Percentiles rank a stretch among this genome's conserved stretches.
Evolutionary conservation across 192 early-diverging fungal species (phyloP).

Genomic region (Thamnidium elegans): DNA sequence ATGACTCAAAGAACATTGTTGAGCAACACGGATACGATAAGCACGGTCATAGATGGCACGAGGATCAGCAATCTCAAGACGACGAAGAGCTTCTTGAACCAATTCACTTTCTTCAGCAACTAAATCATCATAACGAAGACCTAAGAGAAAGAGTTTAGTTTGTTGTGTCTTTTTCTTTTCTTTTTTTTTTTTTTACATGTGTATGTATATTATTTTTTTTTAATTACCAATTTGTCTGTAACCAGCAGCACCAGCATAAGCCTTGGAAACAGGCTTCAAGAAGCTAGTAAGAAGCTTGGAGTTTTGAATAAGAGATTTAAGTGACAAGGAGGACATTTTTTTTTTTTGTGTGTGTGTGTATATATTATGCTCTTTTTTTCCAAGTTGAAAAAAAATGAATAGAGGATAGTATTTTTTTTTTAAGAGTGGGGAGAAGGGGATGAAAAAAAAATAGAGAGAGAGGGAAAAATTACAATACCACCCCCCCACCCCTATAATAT

Average conservation of each 20-base stretch:
- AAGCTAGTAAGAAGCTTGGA: slow-evolving; percentile 51
- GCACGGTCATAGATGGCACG: slow-evolving; percentile 65
- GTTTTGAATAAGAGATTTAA: slow-evolving; percentile 50
- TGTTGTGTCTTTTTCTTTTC: too few relatives aligned
- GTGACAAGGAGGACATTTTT: slow-evolving; percentile 36
- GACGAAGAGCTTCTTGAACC: slow-evolving; percentile 78
- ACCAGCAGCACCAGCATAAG: slow-evolving; percentile 64
- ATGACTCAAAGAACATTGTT: slow-evolving; percentile 73
- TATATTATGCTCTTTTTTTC: too few relatives aligned
- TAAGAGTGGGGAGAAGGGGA: too few relatives aligned
- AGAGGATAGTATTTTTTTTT: too few relatives aligned
- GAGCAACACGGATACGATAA: slow-evolving; percentile 78
- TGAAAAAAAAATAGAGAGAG: too few relatives aligned
- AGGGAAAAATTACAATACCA: too few relatives aligned
- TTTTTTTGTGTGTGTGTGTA: slow-evolving; percentile 2
- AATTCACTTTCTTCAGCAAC: slow-evolving; percentile 80
- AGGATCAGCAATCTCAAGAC: slow-evolving; percentile 58
- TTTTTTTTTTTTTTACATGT: neutral
- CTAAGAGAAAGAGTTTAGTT: too few relatives aligned
- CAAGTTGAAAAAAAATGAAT: too few relatives aligned
- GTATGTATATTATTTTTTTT: neutral
- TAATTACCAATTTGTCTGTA: slow-evolving; percentile 66
- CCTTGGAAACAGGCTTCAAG: slow-evolving; percentile 59
- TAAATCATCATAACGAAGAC: slow-evolving; percentile 89
- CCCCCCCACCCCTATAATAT: too few relatives aligned